Percentiles rank a stretch among this genome's conserved stretches.
phyloP scores from a whole-genome alignment of 2,329 filamentous ascomycete genomes.

The Exophiala xenobiotica region DNA sequence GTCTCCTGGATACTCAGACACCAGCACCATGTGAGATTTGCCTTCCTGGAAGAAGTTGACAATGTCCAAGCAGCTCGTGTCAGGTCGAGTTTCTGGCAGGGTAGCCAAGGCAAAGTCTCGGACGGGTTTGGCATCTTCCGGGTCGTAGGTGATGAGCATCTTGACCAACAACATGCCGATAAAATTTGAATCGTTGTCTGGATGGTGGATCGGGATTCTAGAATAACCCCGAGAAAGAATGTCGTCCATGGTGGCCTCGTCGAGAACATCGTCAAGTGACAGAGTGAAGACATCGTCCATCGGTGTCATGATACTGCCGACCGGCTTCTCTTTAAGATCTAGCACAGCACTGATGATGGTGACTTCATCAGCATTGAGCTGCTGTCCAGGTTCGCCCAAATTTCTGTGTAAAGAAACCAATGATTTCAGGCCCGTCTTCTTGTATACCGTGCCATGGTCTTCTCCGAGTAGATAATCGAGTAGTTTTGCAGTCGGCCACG shows the following conservation, averaged over 20 bases:
- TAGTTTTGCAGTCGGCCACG: constrained; percentile 93
- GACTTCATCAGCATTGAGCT: constrained; percentile 94
- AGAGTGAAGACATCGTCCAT: constrained; percentile 97
- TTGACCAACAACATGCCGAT: constrained; percentile 98
- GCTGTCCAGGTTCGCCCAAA: constrained; percentile 77
- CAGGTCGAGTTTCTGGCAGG: constrained; percentile 87
- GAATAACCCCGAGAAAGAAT: constrained; percentile 95
- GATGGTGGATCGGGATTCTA: constrained; percentile 87
- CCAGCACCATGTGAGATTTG: constrained; percentile 97
- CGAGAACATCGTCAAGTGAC: constrained; percentile 89
- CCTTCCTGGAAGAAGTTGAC: constrained; percentile 99
- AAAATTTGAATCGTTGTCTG: constrained; percentile 81
- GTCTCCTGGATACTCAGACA: constrained; percentile 87
- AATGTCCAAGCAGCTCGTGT: constrained; percentile 96
- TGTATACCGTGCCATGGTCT: constrained; percentile 95
- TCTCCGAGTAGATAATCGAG: constrained; percentile 90
- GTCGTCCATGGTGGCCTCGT: constrained; percentile 90
- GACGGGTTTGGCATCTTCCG: constrained; percentile 83
- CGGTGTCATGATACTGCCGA: constrained; percentile 95
- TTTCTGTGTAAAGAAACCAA: constrained; percentile 93
- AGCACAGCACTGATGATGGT: constrained; percentile 97
- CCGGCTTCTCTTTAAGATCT: constrained; percentile 92
- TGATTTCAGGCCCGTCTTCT: constrained; percentile 96
- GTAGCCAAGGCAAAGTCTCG: constrained; percentile 90
- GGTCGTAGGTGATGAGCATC: constrained; percentile 97